A percentile compares a stretch with the other conserved stretches of the same genome.
phyloP scores from a whole-genome alignment of 2,329 filamentous ascomycete genomes.

The Fusarium haematococcum region DNA sequence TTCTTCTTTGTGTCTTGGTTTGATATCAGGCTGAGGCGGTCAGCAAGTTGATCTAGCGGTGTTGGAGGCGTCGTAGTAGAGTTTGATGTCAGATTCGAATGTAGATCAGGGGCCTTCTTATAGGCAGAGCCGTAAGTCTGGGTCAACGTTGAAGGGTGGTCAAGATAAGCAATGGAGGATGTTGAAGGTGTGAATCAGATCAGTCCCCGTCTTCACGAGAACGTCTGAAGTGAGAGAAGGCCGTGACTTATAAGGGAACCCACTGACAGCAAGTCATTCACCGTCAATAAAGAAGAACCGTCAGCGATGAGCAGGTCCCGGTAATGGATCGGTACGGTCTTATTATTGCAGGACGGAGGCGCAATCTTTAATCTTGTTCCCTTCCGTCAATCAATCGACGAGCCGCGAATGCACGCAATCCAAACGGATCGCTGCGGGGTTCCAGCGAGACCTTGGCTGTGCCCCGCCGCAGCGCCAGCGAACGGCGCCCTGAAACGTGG shows the following conservation, averaged over 20 bases:
- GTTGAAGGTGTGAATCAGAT: slow-evolving; percentile 19
- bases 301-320: not conserved
- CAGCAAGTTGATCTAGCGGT: not conserved
- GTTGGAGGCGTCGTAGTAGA: not conserved
- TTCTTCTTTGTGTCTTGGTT: not conserved
- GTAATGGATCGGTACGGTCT: not conserved
- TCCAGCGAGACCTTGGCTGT: not conserved
- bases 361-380: slow-evolving; percentile 1
- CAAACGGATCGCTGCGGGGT: slow-evolving; percentile 2
- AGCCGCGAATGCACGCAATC: not conserved
- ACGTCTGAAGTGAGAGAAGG: not conserved
- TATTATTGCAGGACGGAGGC: not conserved
- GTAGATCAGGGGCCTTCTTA: not conserved
- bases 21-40: slow-evolving; percentile 10
- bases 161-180: slow-evolving; percentile 4
- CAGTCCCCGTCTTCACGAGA: not conserved
- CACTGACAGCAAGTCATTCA: slow-evolving; percentile 9
- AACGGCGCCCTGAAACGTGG: slow-evolving; percentile 14
- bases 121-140: not conserved
- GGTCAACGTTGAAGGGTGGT: not conserved
- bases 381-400: slow-evolving; percentile 2
- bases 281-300: not conserved
- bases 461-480: slow-evolving; percentile 5
- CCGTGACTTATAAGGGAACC: not conserved
- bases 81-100: not conserved